These are phyloP conservation scores for Beauveria caledonica DNA, from an alignment of 2,329 filamentous ascomycete genomes.

Conservation along the genomic window DNA sequence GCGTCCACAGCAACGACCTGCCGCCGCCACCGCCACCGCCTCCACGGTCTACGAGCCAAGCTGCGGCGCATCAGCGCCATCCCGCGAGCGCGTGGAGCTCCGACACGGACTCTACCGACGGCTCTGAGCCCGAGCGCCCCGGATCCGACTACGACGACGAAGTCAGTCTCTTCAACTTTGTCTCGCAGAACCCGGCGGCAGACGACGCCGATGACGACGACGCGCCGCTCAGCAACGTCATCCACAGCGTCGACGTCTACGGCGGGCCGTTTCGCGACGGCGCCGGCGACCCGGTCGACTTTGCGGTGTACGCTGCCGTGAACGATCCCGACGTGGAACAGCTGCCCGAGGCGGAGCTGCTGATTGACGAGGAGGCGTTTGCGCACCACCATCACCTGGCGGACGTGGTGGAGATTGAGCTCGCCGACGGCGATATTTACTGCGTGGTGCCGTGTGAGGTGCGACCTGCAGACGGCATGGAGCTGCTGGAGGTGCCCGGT, in stretches of 20 bases:
- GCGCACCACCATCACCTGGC: slow-evolving; percentile 17
- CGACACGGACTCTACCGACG: background rate
- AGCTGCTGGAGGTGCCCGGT: background rate
- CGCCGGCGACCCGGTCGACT: slow-evolving; percentile 15
- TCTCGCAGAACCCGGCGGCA: slow-evolving; percentile 6
- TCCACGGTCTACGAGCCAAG: slow-evolving; percentile 2
- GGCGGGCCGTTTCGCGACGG: slow-evolving; percentile 4
- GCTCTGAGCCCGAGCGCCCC: background rate
- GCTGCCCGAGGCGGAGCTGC: slow-evolving; percentile 24
- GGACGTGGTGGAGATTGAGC: slow-evolving; percentile 21
- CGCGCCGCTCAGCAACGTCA: slow-evolving; percentile 17
- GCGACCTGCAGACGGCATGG: background rate
- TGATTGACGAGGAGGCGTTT: slow-evolving; percentile 21
- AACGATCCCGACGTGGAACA: slow-evolving; percentile 19
- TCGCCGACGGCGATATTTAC: slow-evolving; percentile 16
- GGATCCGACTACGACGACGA: slow-evolving; percentile 1
- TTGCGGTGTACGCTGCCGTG: slow-evolving; percentile 23
- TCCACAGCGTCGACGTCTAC: slow-evolving; percentile 21
- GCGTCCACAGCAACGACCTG: background rate
- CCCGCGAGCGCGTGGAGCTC: background rate
- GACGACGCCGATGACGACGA: slow-evolving; percentile 15
- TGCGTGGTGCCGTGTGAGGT: slow-evolving; percentile 11
- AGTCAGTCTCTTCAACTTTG: slow-evolving; percentile 13
- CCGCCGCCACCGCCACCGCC: background rate
- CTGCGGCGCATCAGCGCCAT: background rate